Conservation (phyloP, 2,329 filamentous ascomycete species). For the Pestalotiopsis sp. region DNA sequence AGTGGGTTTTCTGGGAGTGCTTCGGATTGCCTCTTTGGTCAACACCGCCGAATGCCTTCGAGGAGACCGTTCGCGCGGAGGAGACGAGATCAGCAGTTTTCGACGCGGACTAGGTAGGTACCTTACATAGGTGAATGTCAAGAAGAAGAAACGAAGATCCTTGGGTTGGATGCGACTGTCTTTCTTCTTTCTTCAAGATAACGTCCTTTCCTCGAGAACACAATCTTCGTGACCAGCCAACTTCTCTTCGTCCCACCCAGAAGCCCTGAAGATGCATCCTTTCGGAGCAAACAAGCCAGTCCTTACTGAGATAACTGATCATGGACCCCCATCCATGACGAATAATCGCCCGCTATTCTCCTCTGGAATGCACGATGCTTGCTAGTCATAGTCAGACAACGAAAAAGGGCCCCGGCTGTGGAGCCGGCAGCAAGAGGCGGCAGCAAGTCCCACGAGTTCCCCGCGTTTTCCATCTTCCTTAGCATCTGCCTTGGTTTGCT, state of each 20-base stretch:
- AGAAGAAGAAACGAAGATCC: too few species aligned
- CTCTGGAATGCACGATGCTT: not conserved
- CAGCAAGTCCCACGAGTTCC: not conserved
- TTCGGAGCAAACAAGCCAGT: not conserved
- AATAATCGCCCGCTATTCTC: not conserved
- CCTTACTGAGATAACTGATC: not conserved
- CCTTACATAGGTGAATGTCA: too few species aligned
- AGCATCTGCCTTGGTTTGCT: not conserved
- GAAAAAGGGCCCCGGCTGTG: not conserved
- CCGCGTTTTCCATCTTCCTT: not conserved
- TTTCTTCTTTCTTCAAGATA: too few species aligned
- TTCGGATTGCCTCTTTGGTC: conserved; percentile 4
- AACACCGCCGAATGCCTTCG: not conserved
- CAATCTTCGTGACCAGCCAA: too few species aligned
- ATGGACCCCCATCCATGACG: not conserved
- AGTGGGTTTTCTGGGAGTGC: not conserved
- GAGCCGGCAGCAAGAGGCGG: not conserved
- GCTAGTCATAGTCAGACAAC: conserved; percentile 2
- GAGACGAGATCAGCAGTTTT: too few species aligned
- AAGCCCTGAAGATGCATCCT: not conserved
- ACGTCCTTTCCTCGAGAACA: too few species aligned
- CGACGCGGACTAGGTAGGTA: too few species aligned
- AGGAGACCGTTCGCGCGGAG: not conserved
- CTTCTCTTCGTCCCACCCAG: too few species aligned
- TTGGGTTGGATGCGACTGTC: too few species aligned